Percentiles rank a stretch among this genome's conserved stretches.
Conservation (phyloP, 768 basidiomycete genomes). For the Leccinum incarnatum region DNA sequence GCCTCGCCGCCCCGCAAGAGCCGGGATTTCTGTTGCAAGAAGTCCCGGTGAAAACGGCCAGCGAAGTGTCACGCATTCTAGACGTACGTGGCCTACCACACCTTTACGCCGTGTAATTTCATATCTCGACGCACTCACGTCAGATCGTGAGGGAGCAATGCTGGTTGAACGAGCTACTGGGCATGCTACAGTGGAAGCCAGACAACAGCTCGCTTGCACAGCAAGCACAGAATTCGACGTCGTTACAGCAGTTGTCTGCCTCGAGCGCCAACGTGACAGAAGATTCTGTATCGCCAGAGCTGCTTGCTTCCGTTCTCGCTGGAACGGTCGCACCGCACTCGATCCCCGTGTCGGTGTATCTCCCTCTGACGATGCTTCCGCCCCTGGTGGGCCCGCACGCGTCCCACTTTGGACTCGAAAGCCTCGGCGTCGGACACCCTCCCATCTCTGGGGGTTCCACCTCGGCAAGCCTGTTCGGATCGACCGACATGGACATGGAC, state of each 20-base stretch:
- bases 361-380: constrained; percentile 41
- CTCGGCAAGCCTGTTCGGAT: constrained; percentile 29
- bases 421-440: constrained; percentile 26
- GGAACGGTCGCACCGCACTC: constrained; percentile 40
- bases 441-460: constrained; percentile 23
- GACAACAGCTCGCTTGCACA: constrained; percentile 32
- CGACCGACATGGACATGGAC: constrained; percentile 33
- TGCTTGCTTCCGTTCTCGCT: constrained; percentile 61
- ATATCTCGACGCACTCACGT: neutral
- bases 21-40: constrained; percentile 72
- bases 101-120: neutral
- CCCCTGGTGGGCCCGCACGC: constrained; percentile 17
- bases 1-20: constrained; percentile 67
- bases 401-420: constrained; percentile 29
- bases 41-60: constrained; percentile 68
- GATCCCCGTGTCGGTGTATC: constrained; percentile 71
- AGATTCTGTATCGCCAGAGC: constrained; percentile 44
- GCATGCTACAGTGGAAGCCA: constrained; percentile 58
- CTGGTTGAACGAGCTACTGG: constrained; percentile 76
- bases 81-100: constrained; percentile 46
- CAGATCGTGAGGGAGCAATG: constrained; percentile 72
- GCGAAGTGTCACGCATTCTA: constrained; percentile 71
- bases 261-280: constrained; percentile 29
- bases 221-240: constrained; percentile 5
- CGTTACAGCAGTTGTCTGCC: neutral